Evolutionary conservation across 305 asterid genomes (phyloP).

Genomic region (Fraxinus velutina): DNA sequence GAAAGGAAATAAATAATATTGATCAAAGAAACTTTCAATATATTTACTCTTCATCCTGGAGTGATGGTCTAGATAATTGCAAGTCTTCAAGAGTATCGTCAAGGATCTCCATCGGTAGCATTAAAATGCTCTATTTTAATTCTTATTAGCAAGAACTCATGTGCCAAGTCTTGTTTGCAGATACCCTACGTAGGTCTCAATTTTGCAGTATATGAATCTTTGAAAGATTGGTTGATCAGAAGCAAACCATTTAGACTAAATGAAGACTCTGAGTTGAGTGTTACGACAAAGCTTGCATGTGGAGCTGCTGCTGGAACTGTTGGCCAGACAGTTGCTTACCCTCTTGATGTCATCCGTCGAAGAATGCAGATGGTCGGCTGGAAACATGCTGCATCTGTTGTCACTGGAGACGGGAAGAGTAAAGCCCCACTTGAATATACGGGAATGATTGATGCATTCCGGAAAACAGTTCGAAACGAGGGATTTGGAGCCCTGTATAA

Average conservation of each 20-base stretch:
- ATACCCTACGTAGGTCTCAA: conserved; percentile 92
- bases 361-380: conserved; percentile 99
- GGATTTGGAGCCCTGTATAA: conserved; percentile 83
- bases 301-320: conserved; percentile 96
- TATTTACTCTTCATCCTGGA: neutral
- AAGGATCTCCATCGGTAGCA: neutral
- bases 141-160: neutral
- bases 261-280: conserved; percentile 75
- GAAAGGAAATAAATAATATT: neutral
- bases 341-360: conserved; percentile 85
- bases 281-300: conserved; percentile 74
- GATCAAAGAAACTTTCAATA: neutral
- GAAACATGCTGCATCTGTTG: conserved; percentile 75
- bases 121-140: neutral
- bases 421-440: conserved; percentile 62
- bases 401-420: conserved; percentile 70
- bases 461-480: conserved; percentile 80
- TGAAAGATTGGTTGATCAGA: conserved; percentile 77
- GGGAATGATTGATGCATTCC: conserved; percentile 85
- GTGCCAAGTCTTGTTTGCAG: conserved; percentile 36
- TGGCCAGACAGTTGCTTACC: conserved; percentile 94
- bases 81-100: neutral
- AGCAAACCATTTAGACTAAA: conserved; percentile 53
- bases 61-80: neutral
- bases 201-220: conserved; percentile 89